Base-by-base conservation (phyloP, 129 eudicot species). In the Saposhnikovia divaricata region DNA sequence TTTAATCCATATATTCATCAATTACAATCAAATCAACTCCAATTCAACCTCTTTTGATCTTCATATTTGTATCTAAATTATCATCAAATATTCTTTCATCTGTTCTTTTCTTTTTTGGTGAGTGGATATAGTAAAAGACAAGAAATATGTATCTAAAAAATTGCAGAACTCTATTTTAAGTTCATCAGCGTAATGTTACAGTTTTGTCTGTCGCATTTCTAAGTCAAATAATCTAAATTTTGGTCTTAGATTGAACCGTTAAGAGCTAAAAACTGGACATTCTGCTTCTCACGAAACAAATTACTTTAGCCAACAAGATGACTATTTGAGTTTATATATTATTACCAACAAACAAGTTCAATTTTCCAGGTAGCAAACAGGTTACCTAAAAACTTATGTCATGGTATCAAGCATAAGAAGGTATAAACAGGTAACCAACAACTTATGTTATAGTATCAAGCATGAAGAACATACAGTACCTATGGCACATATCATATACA, bases 401-500 rank as follows among this genome's bases (percentile, higher is more conserved):
- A n/a, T 39, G 43, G 44, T 37, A 6, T 72, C 45, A 42, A 71
- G 51, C 53, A 43, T 43, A 72, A 59, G 13, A 23, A 5, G 27
- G 68, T 50, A 59, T 2, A 61, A 21, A 61, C 69, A 28, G 38
- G 70, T 25, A 4, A 63, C 70, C 43, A 12, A 38, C 75, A 70
- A 70, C 9, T 66, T 15, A 28, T 28, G 18, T 3, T 19, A 68
- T 12, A 44, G 27, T 39, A 7, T 61, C 63, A 63, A 16, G 13
- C 76, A 77, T 46, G 45, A 66, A 48, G 68, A 63, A 70, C 40
- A 16, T 15, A 13, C 34, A 9, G 70, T 96, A 96, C 99, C 99
- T 92, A 83, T 90, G 99, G 80, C 99, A 96, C 93, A 96, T 96
- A 82, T 96, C 99, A 43, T 96, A 96, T 75, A 92, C 99, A 83